phyloP scores from a whole-genome alignment of 2,329 filamentous ascomycete genomes.

The Colletotrichum lupini region DNA sequence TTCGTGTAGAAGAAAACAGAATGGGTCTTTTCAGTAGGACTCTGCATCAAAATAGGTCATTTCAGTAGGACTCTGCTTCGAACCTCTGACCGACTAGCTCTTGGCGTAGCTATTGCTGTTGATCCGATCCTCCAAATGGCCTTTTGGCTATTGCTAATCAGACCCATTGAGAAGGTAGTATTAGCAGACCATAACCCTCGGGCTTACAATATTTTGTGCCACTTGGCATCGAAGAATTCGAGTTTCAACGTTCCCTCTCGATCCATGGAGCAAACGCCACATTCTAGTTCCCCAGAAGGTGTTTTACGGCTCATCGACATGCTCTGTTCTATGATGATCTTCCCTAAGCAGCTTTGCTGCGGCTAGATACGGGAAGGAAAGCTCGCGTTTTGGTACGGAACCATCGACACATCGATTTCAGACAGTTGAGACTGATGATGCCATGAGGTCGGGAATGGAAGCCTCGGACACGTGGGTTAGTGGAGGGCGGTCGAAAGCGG shows the following conservation, averaged over 20 bases:
- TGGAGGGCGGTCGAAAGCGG: not conserved
- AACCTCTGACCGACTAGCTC: not conserved
- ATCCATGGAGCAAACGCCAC: not conserved
- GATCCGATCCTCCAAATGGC: not conserved
- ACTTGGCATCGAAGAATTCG: not conserved
- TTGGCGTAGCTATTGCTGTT: not conserved
- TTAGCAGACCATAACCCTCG: not conserved
- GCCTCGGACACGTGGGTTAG: not conserved
- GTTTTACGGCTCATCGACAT: not conserved
- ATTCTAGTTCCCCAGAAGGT: not conserved
- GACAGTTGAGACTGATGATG: not conserved
- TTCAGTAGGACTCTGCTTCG: not conserved
- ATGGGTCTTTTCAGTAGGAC: not conserved
- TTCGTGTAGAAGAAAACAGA: not conserved
- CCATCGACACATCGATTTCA: not conserved
- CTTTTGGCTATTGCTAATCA: not conserved
- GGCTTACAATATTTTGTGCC: not conserved
- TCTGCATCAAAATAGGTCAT: not conserved
- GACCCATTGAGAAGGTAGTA: not conserved
- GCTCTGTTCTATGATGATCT: not conserved
- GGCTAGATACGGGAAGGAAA: too few relatives aligned
- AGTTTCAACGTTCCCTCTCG: not conserved
- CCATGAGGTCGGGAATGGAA: constrained; percentile 6
- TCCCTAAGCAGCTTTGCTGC: not conserved
- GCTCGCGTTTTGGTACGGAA: not conserved